Base-by-base conservation (phyloP, 345 rosid genomes). In the Erysimum cheiranthoides region DNA sequence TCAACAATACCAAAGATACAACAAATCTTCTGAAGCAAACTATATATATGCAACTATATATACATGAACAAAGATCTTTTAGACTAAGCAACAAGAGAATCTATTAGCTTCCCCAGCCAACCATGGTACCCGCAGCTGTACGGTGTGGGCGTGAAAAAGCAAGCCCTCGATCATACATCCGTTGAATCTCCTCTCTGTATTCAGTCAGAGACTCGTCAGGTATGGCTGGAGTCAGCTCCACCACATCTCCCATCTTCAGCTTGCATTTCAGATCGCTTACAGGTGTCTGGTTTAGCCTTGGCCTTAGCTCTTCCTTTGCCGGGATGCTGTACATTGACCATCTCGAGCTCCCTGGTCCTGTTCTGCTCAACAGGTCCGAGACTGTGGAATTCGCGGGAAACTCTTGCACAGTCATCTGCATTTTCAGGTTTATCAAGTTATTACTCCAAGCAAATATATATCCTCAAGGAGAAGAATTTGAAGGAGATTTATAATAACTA, bases 321-420 rank as follows among this genome's bases (percentile, higher is more conserved):
- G 96, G 89, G 68, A 85, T 86, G 51, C 93, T 79, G 66, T 92
- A 87, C 3, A 82, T 79, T 3, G 91, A 84, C 87, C 96, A 86
- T 75, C 87, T 86, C 4, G 86, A 80, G 83, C 86, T 87, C 12
- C 85, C 91, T 49, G 86, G 83, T 16, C 97, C 96, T 28, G 83
- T 84, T 76, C 90, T 84, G 61, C 87, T 90, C 70, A 92, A 77
- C 77, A 95, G 77, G 78, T 90, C 88, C 84, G 84, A 88, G 60
- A 95, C 68, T 1, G 96, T 86, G 4, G 92, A 89, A 71, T 81
- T 83, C 35, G 88, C 83, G 4, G 93, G 90, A 63, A 95, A 76
- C 81, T 95, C 97, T 83, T 92, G 97, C 71, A 95, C 97, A 0
- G 97, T 86, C 97, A 95, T 95, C 99, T 95, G 91, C 79, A 39